phyloP scores from a whole-genome alignment of 176 grass and related monocot genomes.

The Ensete ventricosum region DNA sequence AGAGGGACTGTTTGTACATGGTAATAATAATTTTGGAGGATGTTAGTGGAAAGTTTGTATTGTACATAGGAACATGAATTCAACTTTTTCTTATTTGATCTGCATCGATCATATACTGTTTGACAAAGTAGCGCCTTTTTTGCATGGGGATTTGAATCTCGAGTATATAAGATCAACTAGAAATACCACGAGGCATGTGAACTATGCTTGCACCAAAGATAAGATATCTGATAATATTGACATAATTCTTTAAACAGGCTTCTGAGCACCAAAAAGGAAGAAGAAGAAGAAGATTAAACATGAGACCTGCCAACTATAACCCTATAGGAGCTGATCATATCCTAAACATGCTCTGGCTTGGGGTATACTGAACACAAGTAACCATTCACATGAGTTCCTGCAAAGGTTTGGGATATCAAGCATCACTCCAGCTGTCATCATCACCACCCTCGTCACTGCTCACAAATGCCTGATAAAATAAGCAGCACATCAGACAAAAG shows the following conservation, averaged over 20 bases:
- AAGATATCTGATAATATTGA: background rate
- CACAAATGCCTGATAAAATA: constrained; percentile 63
- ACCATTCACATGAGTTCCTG: constrained; percentile 18
- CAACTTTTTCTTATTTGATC: too few species aligned
- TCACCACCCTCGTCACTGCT: constrained; percentile 85
- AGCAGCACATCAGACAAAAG: constrained; percentile 14
- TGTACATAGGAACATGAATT: too few species aligned
- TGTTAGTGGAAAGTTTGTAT: too few species aligned
- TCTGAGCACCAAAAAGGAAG: background rate
- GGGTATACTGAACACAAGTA: background rate
- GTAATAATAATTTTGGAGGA: too few species aligned
- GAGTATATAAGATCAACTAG: too few species aligned
- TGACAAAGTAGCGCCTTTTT: too few species aligned
- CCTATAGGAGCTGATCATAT: too few species aligned
- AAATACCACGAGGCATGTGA: background rate
- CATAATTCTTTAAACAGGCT: background rate
- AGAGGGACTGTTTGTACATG: too few species aligned
- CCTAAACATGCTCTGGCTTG: background rate
- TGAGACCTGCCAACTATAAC: background rate
- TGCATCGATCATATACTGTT: too few species aligned
- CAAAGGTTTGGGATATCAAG: constrained; percentile 39
- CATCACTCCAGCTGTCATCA: constrained; percentile 96
- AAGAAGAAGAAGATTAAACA: background rate
- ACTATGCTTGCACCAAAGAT: background rate
- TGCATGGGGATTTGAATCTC: too few species aligned